Base-by-base conservation (phyloP, 768 basidiomycete genomes). In the Asterophora parasitica region DNA sequence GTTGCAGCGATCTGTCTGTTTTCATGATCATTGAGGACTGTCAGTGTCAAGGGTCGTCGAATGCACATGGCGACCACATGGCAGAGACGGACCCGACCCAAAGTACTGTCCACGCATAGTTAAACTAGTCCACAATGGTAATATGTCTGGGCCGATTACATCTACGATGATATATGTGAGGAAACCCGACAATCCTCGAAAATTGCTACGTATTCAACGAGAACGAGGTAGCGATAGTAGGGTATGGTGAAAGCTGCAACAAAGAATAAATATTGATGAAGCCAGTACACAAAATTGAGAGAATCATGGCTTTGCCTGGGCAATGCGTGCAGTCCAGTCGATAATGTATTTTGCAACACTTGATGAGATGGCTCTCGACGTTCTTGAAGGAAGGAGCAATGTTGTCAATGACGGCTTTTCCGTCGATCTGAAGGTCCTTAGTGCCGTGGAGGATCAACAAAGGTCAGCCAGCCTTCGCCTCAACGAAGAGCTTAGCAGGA, bases 361-460 rank as follows among this genome's bases (percentile, higher is more conserved):
- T n/a, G n/a, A n/a, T n/a, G n/a, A n/a, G n/a, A n/a, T 61, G 50
- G 13, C 54, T 55, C 41, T 69, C 63, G 30, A 63, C 44, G 36
- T 69, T 56, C 45, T 58, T 65, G 60, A 70, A 70, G 46, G 64
- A 57, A 10, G 61, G 59, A 47, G 54, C 49, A 54, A 67, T 57
- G 41, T 60, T 51, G n/a, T 53, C 45, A 3, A 58, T 58, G 3
- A 65, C 50, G 16, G 53, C 59, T 19, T 64, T 49, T 15, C 59
- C 58, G 4, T 48, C 48, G 6, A 65, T 50, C 13, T 63, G 60
- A 12, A 46, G 55, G 45, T 70, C 67, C 11, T 35, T 34, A 8
- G 55, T 58, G 3, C 61, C 65, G 19, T 52, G 53, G 3, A 67
- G 40, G n/a, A 64, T 10, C 7, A 66, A 46, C 28, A 67, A 36